A percentile compares a stretch with the other conserved stretches of the same genome.
These are phyloP conservation scores for Phlebiopsis gigantea DNA, from an alignment of 768 basidiomycete species.

Conservation along the genomic window DNA sequence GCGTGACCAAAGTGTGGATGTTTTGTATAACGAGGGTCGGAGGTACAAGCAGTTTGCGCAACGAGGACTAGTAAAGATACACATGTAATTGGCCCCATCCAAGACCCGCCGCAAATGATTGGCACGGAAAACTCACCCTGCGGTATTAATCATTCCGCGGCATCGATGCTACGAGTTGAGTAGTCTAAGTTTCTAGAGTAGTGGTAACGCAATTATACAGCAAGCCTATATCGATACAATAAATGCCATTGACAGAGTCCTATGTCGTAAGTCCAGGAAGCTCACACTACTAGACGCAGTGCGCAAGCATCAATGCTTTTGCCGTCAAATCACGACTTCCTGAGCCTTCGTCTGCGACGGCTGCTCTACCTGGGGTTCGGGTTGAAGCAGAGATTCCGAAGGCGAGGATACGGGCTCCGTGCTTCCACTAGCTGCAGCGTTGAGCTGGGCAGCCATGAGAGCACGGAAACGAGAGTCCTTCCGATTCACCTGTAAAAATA, in stretches of 20 bases:
- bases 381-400: too few relatives aligned
- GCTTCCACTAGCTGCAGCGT: slow-evolving; percentile 32
- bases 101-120: background rate
- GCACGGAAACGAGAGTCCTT: slow-evolving; percentile 75
- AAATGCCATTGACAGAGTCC: background rate
- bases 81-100: background rate
- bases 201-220: background rate
- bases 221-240: slow-evolving; percentile 4
- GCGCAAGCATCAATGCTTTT: too few relatives aligned
- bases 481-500: slow-evolving; percentile 48
- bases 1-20: background rate
- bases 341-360: too few relatives aligned
- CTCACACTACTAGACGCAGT: too few relatives aligned
- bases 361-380: too few relatives aligned
- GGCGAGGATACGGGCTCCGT: background rate
- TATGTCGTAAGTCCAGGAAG: background rate
- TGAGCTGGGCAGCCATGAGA: slow-evolving; percentile 88
- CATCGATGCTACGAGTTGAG: background rate
- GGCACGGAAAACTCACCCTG: too few relatives aligned
- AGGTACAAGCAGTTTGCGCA: too few relatives aligned
- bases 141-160: too few relatives aligned
- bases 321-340: too few relatives aligned
- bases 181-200: background rate
- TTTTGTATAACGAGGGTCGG: too few relatives aligned
- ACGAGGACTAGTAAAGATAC: background rate